Evolutionary conservation across 257 asterid genomes (phyloP).

Genomic region (Nicotiana sylvestris): DNA sequence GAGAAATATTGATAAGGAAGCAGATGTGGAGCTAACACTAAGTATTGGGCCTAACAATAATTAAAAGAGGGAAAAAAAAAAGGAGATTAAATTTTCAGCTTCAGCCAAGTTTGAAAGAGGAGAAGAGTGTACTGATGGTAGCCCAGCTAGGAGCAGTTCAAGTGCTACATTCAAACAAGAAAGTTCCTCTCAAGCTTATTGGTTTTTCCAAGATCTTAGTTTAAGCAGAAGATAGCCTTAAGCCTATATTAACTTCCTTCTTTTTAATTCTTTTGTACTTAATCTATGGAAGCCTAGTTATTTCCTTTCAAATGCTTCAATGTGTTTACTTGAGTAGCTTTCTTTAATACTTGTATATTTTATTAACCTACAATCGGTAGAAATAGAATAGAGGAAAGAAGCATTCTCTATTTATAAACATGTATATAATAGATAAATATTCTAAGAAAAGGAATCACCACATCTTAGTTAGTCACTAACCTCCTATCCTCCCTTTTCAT

Average conservation of each 20-base stretch:
- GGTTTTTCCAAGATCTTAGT: constrained; percentile 52
- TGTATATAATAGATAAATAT: too few relatives aligned
- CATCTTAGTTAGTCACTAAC: too few relatives aligned
- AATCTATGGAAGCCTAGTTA: not conserved
- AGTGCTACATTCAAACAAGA: constrained; percentile 30
- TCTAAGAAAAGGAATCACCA: too few relatives aligned
- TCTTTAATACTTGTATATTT: not conserved
- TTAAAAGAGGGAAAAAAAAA: constrained; percentile 26
- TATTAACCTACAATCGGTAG: not conserved
- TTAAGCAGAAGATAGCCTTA: constrained; percentile 32
- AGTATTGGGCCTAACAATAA: constrained; percentile 42
- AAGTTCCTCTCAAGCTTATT: constrained; percentile 28
- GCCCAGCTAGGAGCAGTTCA: constrained; percentile 25
- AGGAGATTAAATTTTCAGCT: constrained; percentile 19
- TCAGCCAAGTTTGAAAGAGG: constrained; percentile 19
- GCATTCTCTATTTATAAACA: too few relatives aligned
- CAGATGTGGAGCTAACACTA: constrained; percentile 61
- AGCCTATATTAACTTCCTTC: not conserved
- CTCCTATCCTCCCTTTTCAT: too few relatives aligned
- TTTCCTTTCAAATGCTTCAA: not conserved
- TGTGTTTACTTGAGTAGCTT: not conserved
- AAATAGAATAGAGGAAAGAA: not conserved
- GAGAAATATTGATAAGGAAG: constrained; percentile 28
- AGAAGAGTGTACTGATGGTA: constrained; percentile 22
- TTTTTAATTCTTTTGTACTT: not conserved